Evolutionary conservation across 225 moss, liverwort and hornwort genomes (phyloP), one percentile per base, ranked within the genome.

Genomic region (Marchantia polymorpha): DNA sequence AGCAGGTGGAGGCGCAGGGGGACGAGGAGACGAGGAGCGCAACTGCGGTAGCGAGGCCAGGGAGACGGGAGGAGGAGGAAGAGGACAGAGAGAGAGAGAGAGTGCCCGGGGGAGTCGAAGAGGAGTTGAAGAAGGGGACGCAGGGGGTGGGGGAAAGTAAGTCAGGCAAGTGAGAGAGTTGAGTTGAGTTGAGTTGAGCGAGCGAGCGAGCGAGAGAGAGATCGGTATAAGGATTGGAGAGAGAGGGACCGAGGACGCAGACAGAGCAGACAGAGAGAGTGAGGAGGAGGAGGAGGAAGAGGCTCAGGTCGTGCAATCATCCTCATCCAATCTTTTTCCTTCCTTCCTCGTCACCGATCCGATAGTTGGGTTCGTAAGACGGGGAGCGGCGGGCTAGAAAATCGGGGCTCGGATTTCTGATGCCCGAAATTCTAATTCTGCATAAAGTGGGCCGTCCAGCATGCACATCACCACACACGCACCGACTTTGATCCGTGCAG

Each of bases 401-500:
- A 72, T n/a, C 64, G 77, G 68, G 55, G 77, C 25, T 64, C 64
- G 51, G 78, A 54, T 79, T 72, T 80, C 77, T 68, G 82, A 82
- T 82, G 85, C 85, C 79, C 82, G 48, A 55, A 65, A 52, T 58
- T 30, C 30, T 67, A 60, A 80, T 26, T 60, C 49, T 56, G 20
- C 52, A 55, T 14, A 72, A 39, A 30, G 46, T 10, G 68, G 58
- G 27, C 12, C 17, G 61, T 77, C 52, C 87, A 84, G 64, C 61
- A 87, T 87, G 84, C 82, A 77, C 80, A 73, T 80, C 74, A 77
- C 58, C 77, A 84, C 61, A 65, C 61, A 70, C 56, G 76, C 84
- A 30, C 68, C 84, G 84, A 68, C 87, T 82, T 80, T 87, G 82
- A 77, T 87, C 60, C 84, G 84, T 52, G 76, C 79, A 30, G 81